These are phyloP conservation scores for Cutaneotrichosporon sp. DNA, from an alignment of 1,284 basidiomycete species.

Conservation along the genomic window DNA sequence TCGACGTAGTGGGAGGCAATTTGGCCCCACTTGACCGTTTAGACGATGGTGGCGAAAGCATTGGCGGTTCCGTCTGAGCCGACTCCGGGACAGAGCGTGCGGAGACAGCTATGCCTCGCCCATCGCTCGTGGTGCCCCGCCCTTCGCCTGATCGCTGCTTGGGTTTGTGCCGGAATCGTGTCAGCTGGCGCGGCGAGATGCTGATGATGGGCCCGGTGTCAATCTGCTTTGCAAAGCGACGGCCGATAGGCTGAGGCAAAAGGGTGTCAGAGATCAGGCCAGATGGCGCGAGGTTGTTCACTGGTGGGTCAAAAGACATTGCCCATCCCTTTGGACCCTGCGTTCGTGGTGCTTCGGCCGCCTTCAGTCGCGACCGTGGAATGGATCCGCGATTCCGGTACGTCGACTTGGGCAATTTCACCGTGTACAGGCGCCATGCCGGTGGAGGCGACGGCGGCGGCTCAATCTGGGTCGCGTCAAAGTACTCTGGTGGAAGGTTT, in stretches of 20 bases:
- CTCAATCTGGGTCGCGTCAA: constrained; percentile 36
- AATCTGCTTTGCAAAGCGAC: constrained; percentile 26
- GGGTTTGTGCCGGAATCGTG: constrained; percentile 30
- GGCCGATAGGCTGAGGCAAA: constrained; percentile 48
- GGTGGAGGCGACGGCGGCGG: constrained; percentile 47
- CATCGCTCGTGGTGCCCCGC: background rate
- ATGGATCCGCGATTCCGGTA: constrained; percentile 19
- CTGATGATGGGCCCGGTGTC: constrained; percentile 31
- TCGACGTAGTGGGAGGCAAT: background rate
- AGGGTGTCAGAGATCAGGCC: constrained; percentile 64
- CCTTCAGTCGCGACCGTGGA: constrained; percentile 16
- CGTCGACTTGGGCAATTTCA: constrained; percentile 57
- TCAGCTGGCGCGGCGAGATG: constrained; percentile 32
- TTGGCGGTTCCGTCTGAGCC: background rate
- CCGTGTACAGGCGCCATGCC: constrained; percentile 55
- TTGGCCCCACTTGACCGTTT: background rate
- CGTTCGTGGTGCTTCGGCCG: constrained; percentile 13
- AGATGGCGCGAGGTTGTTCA: constrained; percentile 57
- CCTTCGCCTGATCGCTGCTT: constrained; percentile 20
- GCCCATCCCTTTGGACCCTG: constrained; percentile 58
- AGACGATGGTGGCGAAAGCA: background rate
- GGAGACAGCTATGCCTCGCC: background rate
- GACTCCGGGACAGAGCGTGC: background rate
- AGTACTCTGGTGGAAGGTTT: constrained; percentile 25
- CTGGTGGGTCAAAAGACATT: constrained; percentile 68